Base-by-base conservation (phyloP, 2,329 filamentous ascomycete species). In the Fusarium piperis region DNA sequence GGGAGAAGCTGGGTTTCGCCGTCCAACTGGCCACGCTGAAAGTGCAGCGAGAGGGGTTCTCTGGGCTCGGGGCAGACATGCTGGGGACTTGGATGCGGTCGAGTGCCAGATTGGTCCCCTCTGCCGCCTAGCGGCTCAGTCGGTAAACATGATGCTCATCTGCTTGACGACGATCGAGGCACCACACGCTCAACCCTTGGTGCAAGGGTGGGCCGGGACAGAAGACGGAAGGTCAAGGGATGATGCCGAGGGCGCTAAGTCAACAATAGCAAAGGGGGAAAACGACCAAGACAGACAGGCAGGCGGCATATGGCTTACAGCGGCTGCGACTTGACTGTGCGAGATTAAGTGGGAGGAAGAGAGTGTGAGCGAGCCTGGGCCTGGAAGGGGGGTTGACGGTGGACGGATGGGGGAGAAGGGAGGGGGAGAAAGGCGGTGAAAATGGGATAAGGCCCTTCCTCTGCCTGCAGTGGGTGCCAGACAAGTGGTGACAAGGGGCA, bases 1-100 rank as follows among this genome's bases (percentile, higher is more conserved):
- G 80, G 57, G 78, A 80, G 63, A 88, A 85, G 74, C 78, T 92
- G 67, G 79, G 76, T 33, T 92, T 92, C 80, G 90, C 91, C 52
- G 92, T 91, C 71, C 84, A 86, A 64, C 79, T 94, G 77, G 92
- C 92, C 59, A 91, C 91, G 41, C 83, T 85, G 67, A 94, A 94
- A 79, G 89, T 94, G 46, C 83, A 87, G 69, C 87, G 86, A 69
- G 89, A 93, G 72, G 92, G 92, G 6, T 93, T 94, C 78, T 79
- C 79, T 62, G 85, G 85, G 32, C 81, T 92, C 71, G 85, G 77
- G 56, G 68, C 67, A 71, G 76, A 79, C 68, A 76, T 78, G 59
- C 55, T 70, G 58, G 60, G 69, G 62, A 65, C 65, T 44, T 67
- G 72, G 64, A 61, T 48, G 36, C 52, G 59, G 52, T 52, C 64